Base-by-base conservation (phyloP, 306 rosid species). In the Dryas drummondii region DNA sequence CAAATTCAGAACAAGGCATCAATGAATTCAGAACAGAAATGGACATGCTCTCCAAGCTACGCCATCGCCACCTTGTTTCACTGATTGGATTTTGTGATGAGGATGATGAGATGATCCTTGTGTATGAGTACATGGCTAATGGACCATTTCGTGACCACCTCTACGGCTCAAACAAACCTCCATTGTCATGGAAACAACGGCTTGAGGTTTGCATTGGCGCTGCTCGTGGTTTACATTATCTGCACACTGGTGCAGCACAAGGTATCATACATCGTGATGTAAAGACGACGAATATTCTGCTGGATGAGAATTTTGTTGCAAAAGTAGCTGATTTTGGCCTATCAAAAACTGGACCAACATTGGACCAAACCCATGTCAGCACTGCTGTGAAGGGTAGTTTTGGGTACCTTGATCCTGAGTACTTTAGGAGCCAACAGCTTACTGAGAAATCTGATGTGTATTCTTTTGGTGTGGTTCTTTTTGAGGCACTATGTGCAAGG, bases 381-480 rank as follows among this genome's bases (percentile, higher is more conserved):
- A 94, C 98, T 17, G 96, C 93, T 0, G 97, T 94, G 82, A 94
- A 94, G 81, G 98, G 97, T 0, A 94, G 98, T 71, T 86, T 94
- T 51, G 98, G 98, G 1, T 94, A 94, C 76, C 90, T 94, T 22
- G 98, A 94, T 71, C 98, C 97, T 3, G 93, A 91, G 64, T 91
- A 94, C 76, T 94, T 84, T 53, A 87, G 87, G 59, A 80, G 88
- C 16, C 97, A 89, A 49, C 89, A 91, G 14, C 80, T 94, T 0
- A 94, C 96, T 0, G 89, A 94, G 15, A 94, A 94, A 82, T 91
- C 96, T 1, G 94, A 94, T 67, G 81, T 94, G 7, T 94, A 91
- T 78, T 94, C 97, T 40, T 90, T 94, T 54, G 98, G 98, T 6
- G 98, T 94, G 22, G 94, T 94, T 5, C 90, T 92, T 1, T 59